Percentiles rank a stretch among this genome's conserved stretches.
These are phyloP conservation scores for Rhizoclosmatium globosum DNA, from an alignment of 192 early-diverging fungal species.

Conservation along the genomic window DNA sequence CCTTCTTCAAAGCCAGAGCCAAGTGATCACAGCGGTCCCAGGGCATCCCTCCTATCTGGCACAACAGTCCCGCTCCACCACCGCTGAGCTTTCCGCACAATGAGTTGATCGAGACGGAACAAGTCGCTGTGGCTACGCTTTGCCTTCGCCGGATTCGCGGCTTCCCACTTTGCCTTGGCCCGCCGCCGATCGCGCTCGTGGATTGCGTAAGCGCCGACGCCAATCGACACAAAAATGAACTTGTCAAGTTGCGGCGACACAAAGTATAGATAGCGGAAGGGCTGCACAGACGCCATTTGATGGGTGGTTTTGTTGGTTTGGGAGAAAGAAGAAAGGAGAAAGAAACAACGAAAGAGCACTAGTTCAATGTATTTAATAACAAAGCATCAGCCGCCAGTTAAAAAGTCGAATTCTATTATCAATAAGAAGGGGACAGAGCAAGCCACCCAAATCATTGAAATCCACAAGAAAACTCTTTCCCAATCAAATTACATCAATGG, in stretches of 20 bases:
- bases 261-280: slow-evolving; percentile 47
- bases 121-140: background rate
- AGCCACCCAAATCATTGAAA: too few relatives aligned
- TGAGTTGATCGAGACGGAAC: slow-evolving; percentile 1
- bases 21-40: background rate
- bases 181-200: slow-evolving; percentile 41
- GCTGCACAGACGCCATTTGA: background rate
- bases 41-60: background rate
- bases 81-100: slow-evolving; percentile 2
- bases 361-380: background rate
- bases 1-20: background rate
- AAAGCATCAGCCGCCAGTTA: too few relatives aligned
- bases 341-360: background rate
- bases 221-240: slow-evolving; percentile 49
- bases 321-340: background rate
- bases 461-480: too few relatives aligned
- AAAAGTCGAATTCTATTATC: too few relatives aligned
- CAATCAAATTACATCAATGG: too few relatives aligned
- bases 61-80: slow-evolving; percentile 7
- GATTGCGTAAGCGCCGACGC: slow-evolving; percentile 46
- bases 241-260: slow-evolving; percentile 47
- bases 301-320: background rate
- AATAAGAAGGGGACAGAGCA: too few relatives aligned
- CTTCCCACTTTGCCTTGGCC: background rate
- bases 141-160: background rate